Conservation (phyloP, 306 rosid species). For the Cucurbita maxima region DNA sequence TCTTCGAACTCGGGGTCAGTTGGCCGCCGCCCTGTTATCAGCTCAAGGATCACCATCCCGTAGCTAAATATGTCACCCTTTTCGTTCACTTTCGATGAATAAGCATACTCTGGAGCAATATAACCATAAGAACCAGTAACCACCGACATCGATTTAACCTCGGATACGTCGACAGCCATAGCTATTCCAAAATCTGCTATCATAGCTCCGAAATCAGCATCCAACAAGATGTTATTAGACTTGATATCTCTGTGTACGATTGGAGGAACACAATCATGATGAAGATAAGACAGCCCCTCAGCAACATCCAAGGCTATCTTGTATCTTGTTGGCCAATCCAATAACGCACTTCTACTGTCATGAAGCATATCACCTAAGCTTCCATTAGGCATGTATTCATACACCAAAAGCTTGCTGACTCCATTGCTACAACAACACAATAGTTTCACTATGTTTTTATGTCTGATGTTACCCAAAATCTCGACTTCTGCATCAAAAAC, state of each 20-base stretch:
- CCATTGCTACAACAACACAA: slow-evolving; percentile 88
- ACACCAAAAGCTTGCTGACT: slow-evolving; percentile 76
- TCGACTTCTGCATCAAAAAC: slow-evolving; percentile 81
- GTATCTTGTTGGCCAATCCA: slow-evolving; percentile 85
- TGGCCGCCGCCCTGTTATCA: slow-evolving; percentile 60
- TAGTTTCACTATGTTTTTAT: slow-evolving; percentile 85
- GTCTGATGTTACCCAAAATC: slow-evolving; percentile 80
- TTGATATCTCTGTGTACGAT: slow-evolving; percentile 91
- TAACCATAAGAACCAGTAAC: slow-evolving; percentile 94
- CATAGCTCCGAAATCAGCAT: slow-evolving; percentile 61
- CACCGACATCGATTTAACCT: slow-evolving; percentile 65
- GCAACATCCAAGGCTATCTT: slow-evolving; percentile 83
- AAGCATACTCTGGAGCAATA: slow-evolving; percentile 95
- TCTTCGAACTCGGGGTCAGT: slow-evolving; percentile 75
- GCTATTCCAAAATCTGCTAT: slow-evolving; percentile 95
- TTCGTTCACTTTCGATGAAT: slow-evolving; percentile 78
- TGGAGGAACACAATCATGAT: slow-evolving; percentile 88
- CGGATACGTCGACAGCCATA: slow-evolving; percentile 45
- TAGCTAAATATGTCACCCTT: slow-evolving; percentile 90
- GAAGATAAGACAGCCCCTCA: slow-evolving; percentile 89
- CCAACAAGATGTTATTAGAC: slow-evolving; percentile 79
- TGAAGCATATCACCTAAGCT: slow-evolving; percentile 87
- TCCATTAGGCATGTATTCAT: slow-evolving; percentile 94
- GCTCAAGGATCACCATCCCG: slow-evolving; percentile 78
- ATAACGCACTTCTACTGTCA: slow-evolving; percentile 56